phyloP scores from a whole-genome alignment of 768 basidiomycete genomes.

The Podaxis sp. region DNA sequence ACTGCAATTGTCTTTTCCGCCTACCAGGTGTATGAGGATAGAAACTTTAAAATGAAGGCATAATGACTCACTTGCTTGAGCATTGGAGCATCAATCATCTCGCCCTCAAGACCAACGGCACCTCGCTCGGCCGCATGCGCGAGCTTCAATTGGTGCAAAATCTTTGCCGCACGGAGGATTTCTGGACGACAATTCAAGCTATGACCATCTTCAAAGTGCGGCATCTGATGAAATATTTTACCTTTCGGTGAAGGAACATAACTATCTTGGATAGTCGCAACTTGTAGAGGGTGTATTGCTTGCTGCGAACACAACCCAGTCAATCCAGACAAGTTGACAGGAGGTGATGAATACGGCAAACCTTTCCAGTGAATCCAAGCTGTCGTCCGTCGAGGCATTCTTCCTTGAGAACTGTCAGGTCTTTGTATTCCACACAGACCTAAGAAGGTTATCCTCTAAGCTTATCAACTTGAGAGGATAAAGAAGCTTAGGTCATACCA shows the following conservation, averaged over 20 bases:
- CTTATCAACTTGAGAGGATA: background rate
- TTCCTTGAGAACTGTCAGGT: constrained; percentile 59
- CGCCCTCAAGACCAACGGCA: constrained; percentile 75
- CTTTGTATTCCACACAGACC: constrained; percentile 90
- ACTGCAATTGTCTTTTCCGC: constrained; percentile 49
- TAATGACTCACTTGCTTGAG: constrained; percentile 62
- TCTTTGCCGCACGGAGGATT: constrained; percentile 72
- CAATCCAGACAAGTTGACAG: background rate
- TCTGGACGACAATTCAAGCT: constrained; percentile 42
- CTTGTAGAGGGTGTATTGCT: constrained; percentile 91
- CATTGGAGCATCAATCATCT: constrained; percentile 94
- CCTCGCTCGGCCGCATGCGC: constrained; percentile 56
- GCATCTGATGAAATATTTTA: constrained; percentile 25
- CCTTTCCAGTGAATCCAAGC: constrained; percentile 93
- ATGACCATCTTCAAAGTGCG: background rate
- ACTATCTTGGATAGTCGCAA: constrained; percentile 71
- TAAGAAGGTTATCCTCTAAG: constrained; percentile 24
- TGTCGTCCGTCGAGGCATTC: constrained; percentile 80
- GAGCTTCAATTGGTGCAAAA: constrained; percentile 63
- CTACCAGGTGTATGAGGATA: constrained; percentile 20
- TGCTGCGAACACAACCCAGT: constrained; percentile 50
- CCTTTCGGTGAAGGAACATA: constrained; percentile 78
- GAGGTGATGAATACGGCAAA: constrained; percentile 21
- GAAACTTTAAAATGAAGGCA: background rate
- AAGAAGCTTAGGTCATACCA: constrained; percentile 47